These are phyloP conservation scores for Pulveroboletus sp. DNA, from an alignment of 768 basidiomycete species.

Conservation along the genomic window DNA sequence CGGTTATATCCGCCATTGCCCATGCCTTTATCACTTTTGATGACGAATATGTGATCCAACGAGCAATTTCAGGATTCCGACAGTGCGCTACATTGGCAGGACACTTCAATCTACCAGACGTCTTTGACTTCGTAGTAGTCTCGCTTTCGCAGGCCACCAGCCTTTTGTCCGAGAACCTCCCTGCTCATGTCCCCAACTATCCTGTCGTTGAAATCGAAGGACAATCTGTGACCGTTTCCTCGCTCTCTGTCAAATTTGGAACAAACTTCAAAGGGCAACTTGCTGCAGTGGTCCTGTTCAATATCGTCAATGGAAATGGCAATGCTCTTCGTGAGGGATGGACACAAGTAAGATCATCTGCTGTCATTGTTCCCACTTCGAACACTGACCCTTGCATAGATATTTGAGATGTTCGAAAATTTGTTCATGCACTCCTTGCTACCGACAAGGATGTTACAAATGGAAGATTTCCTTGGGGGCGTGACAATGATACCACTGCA, in stretches of 20 bases:
- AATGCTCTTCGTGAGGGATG: slow-evolving; percentile 93
- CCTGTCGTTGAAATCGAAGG: slow-evolving; percentile 88
- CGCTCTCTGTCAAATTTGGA: slow-evolving; percentile 88
- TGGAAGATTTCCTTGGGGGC: slow-evolving; percentile 98
- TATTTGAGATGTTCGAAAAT: slow-evolving; percentile 98
- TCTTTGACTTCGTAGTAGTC: slow-evolving; percentile 94
- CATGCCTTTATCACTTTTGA: slow-evolving; percentile 95
- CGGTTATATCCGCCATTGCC: slow-evolving; percentile 89
- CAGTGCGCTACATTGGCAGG: slow-evolving; percentile 94
- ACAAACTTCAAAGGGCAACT: slow-evolving; percentile 93
- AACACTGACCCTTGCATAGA: slow-evolving; percentile 40
- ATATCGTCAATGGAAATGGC: slow-evolving; percentile 94
- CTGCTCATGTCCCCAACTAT: slow-evolving; percentile 72
- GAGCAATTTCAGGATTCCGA: slow-evolving; percentile 91
- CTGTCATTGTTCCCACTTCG: not conserved
- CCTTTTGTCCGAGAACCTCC: slow-evolving; percentile 69
- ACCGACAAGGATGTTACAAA: slow-evolving; percentile 86
- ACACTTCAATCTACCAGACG: slow-evolving; percentile 84
- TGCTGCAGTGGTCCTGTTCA: slow-evolving; percentile 95
- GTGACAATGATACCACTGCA: slow-evolving; percentile 88
- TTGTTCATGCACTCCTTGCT: slow-evolving; percentile 91
- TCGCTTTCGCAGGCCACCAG: slow-evolving; percentile 91
- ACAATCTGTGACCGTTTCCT: slow-evolving; percentile 85
- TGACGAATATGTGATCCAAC: slow-evolving; percentile 94
- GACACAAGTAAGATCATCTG: slow-evolving; percentile 59